Percentiles rank a stretch among this genome's conserved stretches.
phyloP scores from a whole-genome alignment of 345 rosid species.

The Raphanus raphanistrum region DNA sequence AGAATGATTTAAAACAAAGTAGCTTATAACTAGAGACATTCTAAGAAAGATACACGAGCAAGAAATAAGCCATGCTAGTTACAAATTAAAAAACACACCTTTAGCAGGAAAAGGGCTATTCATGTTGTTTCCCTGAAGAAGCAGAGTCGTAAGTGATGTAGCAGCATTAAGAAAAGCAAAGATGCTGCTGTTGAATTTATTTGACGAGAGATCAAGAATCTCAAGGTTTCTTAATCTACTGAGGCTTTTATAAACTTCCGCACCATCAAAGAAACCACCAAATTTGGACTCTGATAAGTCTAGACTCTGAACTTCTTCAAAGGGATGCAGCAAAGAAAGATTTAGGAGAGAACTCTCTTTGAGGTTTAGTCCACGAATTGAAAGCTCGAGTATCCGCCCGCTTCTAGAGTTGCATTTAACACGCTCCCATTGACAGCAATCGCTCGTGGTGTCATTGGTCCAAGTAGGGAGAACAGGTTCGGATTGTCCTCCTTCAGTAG shows the following conservation, averaged over 20 bases:
- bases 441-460: neutral
- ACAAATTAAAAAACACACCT: neutral
- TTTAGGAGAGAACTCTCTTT: neutral
- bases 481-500: neutral
- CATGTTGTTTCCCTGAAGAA: slow-evolving; percentile 5
- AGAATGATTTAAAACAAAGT: neutral
- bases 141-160: neutral
- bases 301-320: neutral
- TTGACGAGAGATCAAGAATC: neutral
- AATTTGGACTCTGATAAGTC: neutral
- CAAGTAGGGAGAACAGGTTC: neutral
- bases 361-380: neutral
- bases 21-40: neutral
- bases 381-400: neutral
- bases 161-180: slow-evolving; percentile 1
- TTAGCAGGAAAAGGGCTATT: neutral
- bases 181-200: neutral
- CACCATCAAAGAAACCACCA: neutral
- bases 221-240: neutral
- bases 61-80: neutral
- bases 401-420: neutral
- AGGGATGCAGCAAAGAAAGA: neutral
- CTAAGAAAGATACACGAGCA: neutral
- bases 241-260: neutral
- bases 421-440: neutral